These are phyloP conservation scores for Lindgomyces ingoldianus DNA, from an alignment of 495 filamentous ascomycete species.

Conservation along the genomic window DNA sequence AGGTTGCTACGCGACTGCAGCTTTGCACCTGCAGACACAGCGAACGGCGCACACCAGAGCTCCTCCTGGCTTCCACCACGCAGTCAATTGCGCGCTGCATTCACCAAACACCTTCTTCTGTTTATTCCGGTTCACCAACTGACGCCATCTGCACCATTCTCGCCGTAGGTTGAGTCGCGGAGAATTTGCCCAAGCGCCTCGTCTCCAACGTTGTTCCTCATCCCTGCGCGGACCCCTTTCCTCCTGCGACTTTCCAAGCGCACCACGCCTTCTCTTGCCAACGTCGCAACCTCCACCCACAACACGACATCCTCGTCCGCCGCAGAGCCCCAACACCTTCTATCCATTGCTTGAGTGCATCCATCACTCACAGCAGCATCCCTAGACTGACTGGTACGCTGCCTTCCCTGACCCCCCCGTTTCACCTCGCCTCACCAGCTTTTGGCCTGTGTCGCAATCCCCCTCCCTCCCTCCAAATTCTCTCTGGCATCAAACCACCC, in stretches of 20 bases:
- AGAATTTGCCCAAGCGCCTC: constrained; percentile 28
- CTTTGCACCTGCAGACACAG: constrained; percentile 3
- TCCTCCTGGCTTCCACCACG: neutral
- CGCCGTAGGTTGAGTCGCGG: constrained; percentile 6
- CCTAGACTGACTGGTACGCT: constrained; percentile 36
- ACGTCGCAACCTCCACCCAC: constrained; percentile 28
- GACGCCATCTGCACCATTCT: neutral
- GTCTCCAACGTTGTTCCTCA: constrained; percentile 25
- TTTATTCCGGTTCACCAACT: neutral
- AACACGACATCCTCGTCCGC: constrained; percentile 9
- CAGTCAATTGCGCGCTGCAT: constrained; percentile 26
- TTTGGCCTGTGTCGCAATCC: constrained; percentile 22
- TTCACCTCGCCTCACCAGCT: constrained; percentile 30
- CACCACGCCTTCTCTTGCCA: constrained; percentile 36
- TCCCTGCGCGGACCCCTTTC: constrained; percentile 37
- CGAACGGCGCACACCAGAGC: constrained; percentile 2
- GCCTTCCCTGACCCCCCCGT: constrained; percentile 10
- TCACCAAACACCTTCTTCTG: neutral
- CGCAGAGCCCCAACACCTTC: neutral
- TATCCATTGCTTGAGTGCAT: constrained; percentile 25
- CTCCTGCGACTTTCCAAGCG: constrained; percentile 19
- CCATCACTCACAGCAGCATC: constrained; percentile 33
- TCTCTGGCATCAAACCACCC: constrained; percentile 20
- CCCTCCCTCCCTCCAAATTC: too few species aligned
- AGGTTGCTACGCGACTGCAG: constrained; percentile 22